A percentile compares a stretch with the other conserved stretches of the same genome.
These are phyloP conservation scores for Leishmania amazonensis DNA, from an alignment of 208 protist genomes.

Conservation along the genomic window DNA sequence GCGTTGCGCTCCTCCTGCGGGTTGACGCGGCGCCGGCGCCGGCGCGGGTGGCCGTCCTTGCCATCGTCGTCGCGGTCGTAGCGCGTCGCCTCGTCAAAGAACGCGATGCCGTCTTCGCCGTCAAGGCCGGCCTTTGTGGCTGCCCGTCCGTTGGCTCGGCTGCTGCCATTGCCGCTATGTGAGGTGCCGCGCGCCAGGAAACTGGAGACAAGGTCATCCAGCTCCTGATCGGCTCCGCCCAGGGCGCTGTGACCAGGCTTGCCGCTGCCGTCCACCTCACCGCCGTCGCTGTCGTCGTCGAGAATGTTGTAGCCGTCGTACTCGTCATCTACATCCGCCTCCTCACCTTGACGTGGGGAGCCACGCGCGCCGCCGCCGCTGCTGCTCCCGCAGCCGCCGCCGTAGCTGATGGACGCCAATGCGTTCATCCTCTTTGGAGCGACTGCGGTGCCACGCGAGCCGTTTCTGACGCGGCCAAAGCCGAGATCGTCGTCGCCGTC, in stretches of 20 bases:
- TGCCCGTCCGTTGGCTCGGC: not conserved
- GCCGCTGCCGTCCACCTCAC: slow-evolving; percentile 21
- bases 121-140: slow-evolving; percentile 3
- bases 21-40: slow-evolving; percentile 21
- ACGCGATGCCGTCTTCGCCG: slow-evolving; percentile 52
- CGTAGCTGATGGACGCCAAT: slow-evolving; percentile 31
- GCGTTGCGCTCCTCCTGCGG: slow-evolving; percentile 24
- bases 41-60: slow-evolving; percentile 3
- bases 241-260: slow-evolving; percentile 9
- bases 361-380: slow-evolving; percentile 4
- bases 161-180: not conserved
- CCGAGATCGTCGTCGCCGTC: slow-evolving; percentile 30
- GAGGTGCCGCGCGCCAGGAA: slow-evolving; percentile 37
- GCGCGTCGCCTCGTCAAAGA: slow-evolving; percentile 42
- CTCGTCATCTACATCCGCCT: slow-evolving; percentile 25
- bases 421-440: slow-evolving; percentile 24
- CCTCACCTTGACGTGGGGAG: not conserved
- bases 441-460: not conserved
- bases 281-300: slow-evolving; percentile 44
- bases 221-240: slow-evolving; percentile 31
- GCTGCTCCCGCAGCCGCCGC: not conserved
- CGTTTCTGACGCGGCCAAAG: not conserved
- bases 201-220: slow-evolving; percentile 53
- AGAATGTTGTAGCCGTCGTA: slow-evolving; percentile 72
- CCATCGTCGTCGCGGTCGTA: slow-evolving; percentile 26